phyloP scores from a whole-genome alignment of 192 early-diverging fungal species.

The Jimgerdemannia lactiflua region DNA sequence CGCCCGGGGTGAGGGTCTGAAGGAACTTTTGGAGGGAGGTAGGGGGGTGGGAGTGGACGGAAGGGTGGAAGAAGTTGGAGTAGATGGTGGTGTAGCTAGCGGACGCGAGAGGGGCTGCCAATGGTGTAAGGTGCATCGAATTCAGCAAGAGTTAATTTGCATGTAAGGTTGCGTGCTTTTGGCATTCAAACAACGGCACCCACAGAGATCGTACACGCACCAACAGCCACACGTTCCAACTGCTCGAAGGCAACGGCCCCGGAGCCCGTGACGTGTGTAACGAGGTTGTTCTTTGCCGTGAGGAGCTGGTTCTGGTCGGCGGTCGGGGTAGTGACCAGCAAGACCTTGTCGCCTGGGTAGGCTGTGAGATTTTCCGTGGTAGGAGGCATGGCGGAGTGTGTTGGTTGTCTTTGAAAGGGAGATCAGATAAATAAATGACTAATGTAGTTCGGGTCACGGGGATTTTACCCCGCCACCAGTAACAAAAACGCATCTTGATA shows the following conservation, averaged over 20 bases:
- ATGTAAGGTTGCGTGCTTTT: constrained; percentile 1
- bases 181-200: too few species aligned
- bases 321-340: constrained; percentile 41
- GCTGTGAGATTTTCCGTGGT: constrained; percentile 14
- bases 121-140: background rate
- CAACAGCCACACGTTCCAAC: constrained; percentile 69
- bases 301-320: constrained; percentile 41
- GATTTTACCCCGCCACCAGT: too few species aligned
- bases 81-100: constrained; percentile 61
- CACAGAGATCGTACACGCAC: constrained; percentile 16
- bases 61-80: constrained; percentile 49
- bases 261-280: constrained; percentile 41
- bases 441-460: background rate
- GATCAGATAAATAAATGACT: background rate
- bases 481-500: too few species aligned
- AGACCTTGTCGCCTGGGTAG: constrained; percentile 42
- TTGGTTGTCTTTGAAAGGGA: too few species aligned
- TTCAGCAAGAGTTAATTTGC: background rate
- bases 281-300: constrained; percentile 33
- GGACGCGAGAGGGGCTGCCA: constrained; percentile 46
- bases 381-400: background rate
- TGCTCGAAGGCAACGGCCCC: constrained; percentile 83
- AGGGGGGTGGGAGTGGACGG: constrained; percentile 62
- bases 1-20: constrained; percentile 64
- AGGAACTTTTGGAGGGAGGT: constrained; percentile 59